Evolutionary conservation across 352 stramenopile genomes (phyloP), one percentile per base, ranked within the genome.

Genomic region (Pythium brachiatum): DNA sequence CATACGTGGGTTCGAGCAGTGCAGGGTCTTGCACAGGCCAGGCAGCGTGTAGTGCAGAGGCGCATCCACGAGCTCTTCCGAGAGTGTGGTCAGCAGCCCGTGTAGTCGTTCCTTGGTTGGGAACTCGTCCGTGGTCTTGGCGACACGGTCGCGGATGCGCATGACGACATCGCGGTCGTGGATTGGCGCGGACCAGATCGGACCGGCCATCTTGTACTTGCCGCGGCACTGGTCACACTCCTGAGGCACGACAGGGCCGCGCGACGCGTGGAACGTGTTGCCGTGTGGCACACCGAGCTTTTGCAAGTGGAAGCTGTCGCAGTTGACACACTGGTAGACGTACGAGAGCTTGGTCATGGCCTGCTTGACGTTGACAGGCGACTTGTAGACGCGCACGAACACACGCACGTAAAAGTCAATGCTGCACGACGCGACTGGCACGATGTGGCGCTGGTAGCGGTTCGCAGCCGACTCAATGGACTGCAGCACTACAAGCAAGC

Each of bases 361-460:
- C 55, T 95, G 85, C 75, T 98, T 98, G 36, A 96, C 95, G 66
- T 98, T 97, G 16, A 92, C 83, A 20, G 97, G 97, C 55, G 95
- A 96, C 69, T 98, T 93, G 76, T 96, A 98, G 43, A 99, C 96
- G 61, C 98, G 95, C 16, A 99, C 97, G 80, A 99, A 99, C 41
- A 99, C 90, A 51, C 98, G 95, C 43, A 99, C 86, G 81, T 99
- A 99, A 72, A 99, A 99, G 60, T 99, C 96, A 71, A 99, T 99
- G 64, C 96, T 98, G 57, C 99, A 97, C 36, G 91, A 98, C 23
- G 98, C 88, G 21, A 99, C 89, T 0, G 98, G 97, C 60, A 98
- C 89, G 71, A 99, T 99, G 67, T 97, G 94, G 53, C 96, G 79
- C 66, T 96, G 93, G 73, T 99, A 99, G 41, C 88, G 86, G 63